Evolutionary conservation across 306 rosid genomes (phyloP), one percentile per base, ranked within the genome.

Genomic region (Ammopiptanthus mongolicus): DNA sequence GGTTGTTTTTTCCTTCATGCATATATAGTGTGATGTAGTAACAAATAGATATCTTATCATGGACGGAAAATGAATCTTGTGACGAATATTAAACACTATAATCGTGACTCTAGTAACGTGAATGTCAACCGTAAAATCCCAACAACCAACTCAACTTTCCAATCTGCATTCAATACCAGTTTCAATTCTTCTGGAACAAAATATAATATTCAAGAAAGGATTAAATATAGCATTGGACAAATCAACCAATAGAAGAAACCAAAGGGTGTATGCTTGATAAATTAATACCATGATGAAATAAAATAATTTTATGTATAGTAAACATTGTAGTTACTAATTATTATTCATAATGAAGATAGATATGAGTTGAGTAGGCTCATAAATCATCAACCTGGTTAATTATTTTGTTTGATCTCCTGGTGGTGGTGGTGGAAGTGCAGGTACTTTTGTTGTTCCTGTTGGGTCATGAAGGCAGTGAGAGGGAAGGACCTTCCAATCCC

Each of bases 401-500:
- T 62, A 29, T 13, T 50, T 17, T 65, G 23, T 28, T 52, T 1
- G 28, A 18, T 52, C 74, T 53, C 72, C 12, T 59, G 18, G 0
- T 58, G 8, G n/a, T 59, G 18, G 0, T 58, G 8, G n/a, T 56
- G 47, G 21, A 85, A 51, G 25, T 46, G 29, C 1, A 85, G 34
- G 71, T 48, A 73, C 61, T 76, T 80, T 1, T 78, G 65, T 84
- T 91, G 74, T 74, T 92, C 93, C 42, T 88, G 86, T 34, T 77
- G 80, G 2, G 80, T 85, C 92, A 90, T 92, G 65, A 90, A 92
- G 0, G 90, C 90, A 0, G 87, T 84, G 2, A 85, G 0, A 8
- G 88, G 96, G 61, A 83, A 90, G n/a, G 96, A 82, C 82, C 51
- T 90, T 0, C 97, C 96, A 3, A 92, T 84, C 6, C 97, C 97